phyloP scores from a whole-genome alignment of 345 rosid genomes.

The Leavenworthia alabamica region DNA sequence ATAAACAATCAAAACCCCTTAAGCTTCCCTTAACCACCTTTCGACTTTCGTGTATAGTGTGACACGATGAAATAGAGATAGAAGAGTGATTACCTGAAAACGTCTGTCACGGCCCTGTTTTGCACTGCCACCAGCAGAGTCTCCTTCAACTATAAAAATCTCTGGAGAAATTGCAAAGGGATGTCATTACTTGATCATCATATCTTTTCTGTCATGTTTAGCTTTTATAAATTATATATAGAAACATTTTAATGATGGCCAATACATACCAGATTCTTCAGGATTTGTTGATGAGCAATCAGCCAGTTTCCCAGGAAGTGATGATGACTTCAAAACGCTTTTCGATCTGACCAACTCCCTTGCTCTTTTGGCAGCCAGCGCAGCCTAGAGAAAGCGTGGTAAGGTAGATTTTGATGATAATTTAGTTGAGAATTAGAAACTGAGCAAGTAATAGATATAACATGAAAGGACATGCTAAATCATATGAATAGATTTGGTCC shows the following conservation, averaged over 20 bases:
- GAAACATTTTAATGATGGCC: constrained; percentile 4
- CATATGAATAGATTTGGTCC: background rate
- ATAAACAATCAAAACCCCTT: background rate
- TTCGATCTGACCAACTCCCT: constrained; percentile 92
- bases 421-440: constrained; percentile 5
- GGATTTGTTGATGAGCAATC: constrained; percentile 93
- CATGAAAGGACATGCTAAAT: background rate
- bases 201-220: background rate
- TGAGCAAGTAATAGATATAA: too few relatives aligned
- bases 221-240: background rate
- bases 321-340: constrained; percentile 80
- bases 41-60: background rate
- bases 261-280: constrained; percentile 71
- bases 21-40: background rate
- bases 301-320: constrained; percentile 98
- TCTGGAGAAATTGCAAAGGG: constrained; percentile 40
- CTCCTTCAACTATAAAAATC: constrained; percentile 97
- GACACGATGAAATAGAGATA: constrained; percentile 6
- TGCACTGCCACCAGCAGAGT: constrained; percentile 99
- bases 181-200: constrained; percentile 10
- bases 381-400: constrained; percentile 56
- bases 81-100: constrained; percentile 62
- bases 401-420: constrained; percentile 2
- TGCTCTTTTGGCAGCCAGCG: constrained; percentile 96
- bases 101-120: constrained; percentile 99